These are phyloP conservation scores for Xanthoceras sorbifolium DNA, from an alignment of 345 rosid genomes.

Conservation along the genomic window DNA sequence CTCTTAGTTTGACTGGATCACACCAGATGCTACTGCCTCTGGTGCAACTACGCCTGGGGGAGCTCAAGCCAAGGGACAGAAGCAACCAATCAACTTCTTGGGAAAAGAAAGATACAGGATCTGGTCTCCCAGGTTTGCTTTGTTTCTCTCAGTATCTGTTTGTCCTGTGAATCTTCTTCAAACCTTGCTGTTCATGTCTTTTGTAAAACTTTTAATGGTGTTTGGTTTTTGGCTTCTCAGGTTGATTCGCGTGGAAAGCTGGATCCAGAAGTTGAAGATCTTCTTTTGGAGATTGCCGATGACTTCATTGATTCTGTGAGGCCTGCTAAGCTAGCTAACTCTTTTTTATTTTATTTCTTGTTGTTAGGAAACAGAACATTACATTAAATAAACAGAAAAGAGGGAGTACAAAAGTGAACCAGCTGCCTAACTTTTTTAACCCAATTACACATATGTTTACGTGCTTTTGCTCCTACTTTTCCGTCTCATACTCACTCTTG, in stretches of 20 bases:
- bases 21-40: constrained; percentile 98
- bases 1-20: constrained; percentile 92
- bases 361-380: neutral
- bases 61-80: constrained; percentile 99
- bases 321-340: constrained; percentile 21
- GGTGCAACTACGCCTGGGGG: constrained; percentile 97
- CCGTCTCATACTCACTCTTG: too few species aligned
- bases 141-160: constrained; percentile 13
- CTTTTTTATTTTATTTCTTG: neutral
- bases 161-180: neutral
- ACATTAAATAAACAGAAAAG: too few species aligned
- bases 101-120: constrained; percentile 98
- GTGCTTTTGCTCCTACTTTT: neutral
- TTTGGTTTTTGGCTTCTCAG: constrained; percentile 43
- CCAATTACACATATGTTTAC: neutral
- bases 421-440: neutral
- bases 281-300: constrained; percentile 93
- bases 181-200: constrained; percentile 6
- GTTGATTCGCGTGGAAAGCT: constrained; percentile 76
- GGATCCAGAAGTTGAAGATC: constrained; percentile 91
- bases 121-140: constrained; percentile 84
- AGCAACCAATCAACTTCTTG: constrained; percentile 95
- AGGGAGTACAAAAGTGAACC: neutral
- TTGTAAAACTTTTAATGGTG: constrained; percentile 5
- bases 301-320: constrained; percentile 93